Percentiles rank a stretch among this genome's conserved stretches.
phyloP scores from a whole-genome alignment of 805 yeast species.

The Saturnispora zaruensis region DNA sequence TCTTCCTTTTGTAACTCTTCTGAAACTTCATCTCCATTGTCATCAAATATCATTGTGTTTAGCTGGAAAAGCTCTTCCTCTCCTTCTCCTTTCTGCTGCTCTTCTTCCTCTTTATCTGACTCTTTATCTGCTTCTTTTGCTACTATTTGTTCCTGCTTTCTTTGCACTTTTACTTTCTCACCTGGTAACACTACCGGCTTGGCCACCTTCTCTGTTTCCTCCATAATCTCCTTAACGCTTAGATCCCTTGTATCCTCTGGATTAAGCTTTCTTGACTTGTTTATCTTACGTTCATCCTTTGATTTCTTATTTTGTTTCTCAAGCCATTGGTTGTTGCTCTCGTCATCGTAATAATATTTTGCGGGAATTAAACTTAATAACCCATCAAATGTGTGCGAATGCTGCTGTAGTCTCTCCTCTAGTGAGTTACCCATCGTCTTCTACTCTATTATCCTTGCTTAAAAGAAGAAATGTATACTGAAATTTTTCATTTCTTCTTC shows the following conservation, averaged over 20 bases:
- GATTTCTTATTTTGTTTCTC: constrained; percentile 61
- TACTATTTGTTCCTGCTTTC: constrained; percentile 16
- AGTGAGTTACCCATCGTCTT: constrained; percentile 15
- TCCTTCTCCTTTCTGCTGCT: neutral
- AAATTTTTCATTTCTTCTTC: constrained; percentile 1
- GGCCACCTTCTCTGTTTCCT: constrained; percentile 47
- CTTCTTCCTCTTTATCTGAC: constrained; percentile 22
- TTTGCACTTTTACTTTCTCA: constrained; percentile 9
- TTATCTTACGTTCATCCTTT: constrained; percentile 51
- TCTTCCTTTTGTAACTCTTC: constrained; percentile 25
- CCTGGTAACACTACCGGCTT: constrained; percentile 35
- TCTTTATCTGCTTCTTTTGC: constrained; percentile 24
- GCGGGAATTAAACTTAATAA: constrained; percentile 87
- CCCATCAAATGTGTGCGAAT: constrained; percentile 80
- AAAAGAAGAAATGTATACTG: constrained; percentile 1
- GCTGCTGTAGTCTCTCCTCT: constrained; percentile 68
- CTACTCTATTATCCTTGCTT: neutral
- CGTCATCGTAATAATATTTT: constrained; percentile 86
- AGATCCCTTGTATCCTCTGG: constrained; percentile 45
- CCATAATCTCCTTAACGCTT: constrained; percentile 54
- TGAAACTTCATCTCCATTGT: constrained; percentile 16
- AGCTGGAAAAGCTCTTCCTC: neutral
- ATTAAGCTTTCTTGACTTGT: constrained; percentile 65
- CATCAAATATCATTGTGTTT: constrained; percentile 4
- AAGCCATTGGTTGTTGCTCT: constrained; percentile 78